A percentile compares a stretch with the other conserved stretches of the same genome.
Evolutionary conservation across 495 filamentous ascomycete species (phyloP).

Genomic region (Amniculicola lignicola): DNA sequence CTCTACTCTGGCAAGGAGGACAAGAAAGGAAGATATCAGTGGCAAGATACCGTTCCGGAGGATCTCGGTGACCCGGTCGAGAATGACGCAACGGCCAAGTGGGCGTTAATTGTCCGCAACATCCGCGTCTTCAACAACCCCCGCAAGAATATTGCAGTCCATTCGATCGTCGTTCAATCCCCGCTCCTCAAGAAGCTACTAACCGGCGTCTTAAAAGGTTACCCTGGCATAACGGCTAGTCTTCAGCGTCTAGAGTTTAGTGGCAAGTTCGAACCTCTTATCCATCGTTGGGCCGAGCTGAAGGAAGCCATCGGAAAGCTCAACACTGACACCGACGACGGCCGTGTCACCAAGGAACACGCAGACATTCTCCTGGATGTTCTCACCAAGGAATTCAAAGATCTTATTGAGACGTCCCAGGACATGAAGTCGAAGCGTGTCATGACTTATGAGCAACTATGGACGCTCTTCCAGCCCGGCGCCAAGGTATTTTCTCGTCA

Average conservation of each 20-base stretch:
- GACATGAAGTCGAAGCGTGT: constrained; percentile 58
- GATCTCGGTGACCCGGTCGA: constrained; percentile 51
- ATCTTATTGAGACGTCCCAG: constrained; percentile 53
- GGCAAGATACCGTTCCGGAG: constrained; percentile 45
- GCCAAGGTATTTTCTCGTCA: constrained; percentile 43
- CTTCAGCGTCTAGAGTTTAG: constrained; percentile 59
- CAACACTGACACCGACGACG: constrained; percentile 41
- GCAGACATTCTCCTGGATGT: constrained; percentile 55
- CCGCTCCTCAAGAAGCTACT: constrained; percentile 59
- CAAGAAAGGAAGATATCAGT: constrained; percentile 43
- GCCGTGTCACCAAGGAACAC: constrained; percentile 53
- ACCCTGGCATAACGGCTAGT: constrained; percentile 61
- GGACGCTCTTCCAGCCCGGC: constrained; percentile 55
- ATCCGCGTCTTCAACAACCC: constrained; percentile 55
- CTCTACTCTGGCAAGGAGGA: constrained; percentile 43
- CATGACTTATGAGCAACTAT: constrained; percentile 58
- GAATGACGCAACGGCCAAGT: constrained; percentile 51
- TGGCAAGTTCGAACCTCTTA: constrained; percentile 60
- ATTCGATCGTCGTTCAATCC: constrained; percentile 64
- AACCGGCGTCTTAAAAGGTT: constrained; percentile 54
- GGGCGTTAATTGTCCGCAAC: constrained; percentile 54
- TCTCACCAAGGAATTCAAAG: constrained; percentile 58
- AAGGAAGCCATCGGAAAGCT: constrained; percentile 39
- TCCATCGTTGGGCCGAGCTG: constrained; percentile 64
- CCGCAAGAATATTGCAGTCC: constrained; percentile 57